Evolutionary conservation across 78 protist species (phyloP).

Genomic region (Polysphondylium violaceum): DNA sequence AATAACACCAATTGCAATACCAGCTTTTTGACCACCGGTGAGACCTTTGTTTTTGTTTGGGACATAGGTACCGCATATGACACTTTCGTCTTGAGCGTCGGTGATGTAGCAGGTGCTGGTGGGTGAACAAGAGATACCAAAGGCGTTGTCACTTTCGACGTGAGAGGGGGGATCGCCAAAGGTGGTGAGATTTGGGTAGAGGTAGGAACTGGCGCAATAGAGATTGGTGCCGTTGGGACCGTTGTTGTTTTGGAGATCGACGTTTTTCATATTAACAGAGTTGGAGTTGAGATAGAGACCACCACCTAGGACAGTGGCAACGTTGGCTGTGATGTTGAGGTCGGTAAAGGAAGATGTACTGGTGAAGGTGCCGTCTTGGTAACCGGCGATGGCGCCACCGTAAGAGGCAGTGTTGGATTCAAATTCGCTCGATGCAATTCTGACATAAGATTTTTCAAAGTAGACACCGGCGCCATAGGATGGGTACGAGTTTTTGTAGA

Average conservation of each 20-base stretch:
- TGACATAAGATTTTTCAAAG: neutral
- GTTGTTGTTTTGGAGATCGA: conserved; percentile 1
- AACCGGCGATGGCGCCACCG: neutral
- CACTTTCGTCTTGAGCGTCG: neutral
- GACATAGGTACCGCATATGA: neutral
- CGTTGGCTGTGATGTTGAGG: neutral
- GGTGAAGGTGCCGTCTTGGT: neutral
- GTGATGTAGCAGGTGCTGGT: neutral
- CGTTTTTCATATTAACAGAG: neutral
- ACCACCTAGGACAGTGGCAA: neutral
- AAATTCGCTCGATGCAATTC: neutral
- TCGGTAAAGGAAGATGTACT: neutral
- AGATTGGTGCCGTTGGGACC: conserved; percentile 1
- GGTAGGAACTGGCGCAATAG: neutral
- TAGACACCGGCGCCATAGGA: neutral
- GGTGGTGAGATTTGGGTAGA: neutral
- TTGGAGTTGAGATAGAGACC: neutral
- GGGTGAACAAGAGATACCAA: neutral
- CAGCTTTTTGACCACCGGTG: conserved; percentile 18
- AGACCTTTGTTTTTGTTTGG: neutral
- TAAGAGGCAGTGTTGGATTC: neutral
- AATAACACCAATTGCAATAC: neutral
- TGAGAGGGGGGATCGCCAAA: neutral
- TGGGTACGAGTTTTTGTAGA: neutral
- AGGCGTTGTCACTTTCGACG: neutral